Conservation (phyloP, 495 filamentous ascomycete genomes). For the Xylaria acuta region DNA sequence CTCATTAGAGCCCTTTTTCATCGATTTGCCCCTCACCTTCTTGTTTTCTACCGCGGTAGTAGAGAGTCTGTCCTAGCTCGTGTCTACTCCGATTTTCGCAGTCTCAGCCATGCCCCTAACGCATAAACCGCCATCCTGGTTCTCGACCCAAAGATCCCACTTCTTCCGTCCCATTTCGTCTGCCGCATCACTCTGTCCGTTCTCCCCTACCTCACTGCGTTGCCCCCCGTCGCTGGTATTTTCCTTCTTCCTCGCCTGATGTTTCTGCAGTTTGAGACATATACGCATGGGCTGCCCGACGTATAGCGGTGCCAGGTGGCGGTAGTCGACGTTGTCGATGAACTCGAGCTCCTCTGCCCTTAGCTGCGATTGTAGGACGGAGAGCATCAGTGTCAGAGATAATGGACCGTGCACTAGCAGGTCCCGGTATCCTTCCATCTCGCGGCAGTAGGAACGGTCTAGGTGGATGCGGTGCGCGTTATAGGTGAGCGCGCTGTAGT, state of each 20-base stretch:
- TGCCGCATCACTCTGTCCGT: background rate
- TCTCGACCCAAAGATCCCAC: constrained; percentile 73
- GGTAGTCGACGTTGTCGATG: constrained; percentile 66
- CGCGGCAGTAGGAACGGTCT: constrained; percentile 71
- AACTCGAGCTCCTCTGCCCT: constrained; percentile 20
- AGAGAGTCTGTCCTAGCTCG: too few relatives aligned
- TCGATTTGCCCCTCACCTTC: background rate
- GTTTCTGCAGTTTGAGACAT: constrained; percentile 48
- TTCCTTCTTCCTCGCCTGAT: background rate
- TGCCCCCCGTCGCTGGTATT: background rate
- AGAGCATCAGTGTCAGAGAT: constrained; percentile 75
- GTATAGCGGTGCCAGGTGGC: constrained; percentile 83
- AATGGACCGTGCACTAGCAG: constrained; percentile 88
- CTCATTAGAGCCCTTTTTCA: background rate
- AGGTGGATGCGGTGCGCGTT: constrained; percentile 88
- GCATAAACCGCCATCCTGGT: constrained; percentile 61
- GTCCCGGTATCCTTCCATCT: constrained; percentile 74
- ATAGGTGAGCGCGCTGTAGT: constrained; percentile 84
- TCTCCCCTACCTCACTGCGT: background rate
- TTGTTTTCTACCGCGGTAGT: background rate
- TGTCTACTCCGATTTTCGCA: too few relatives aligned
- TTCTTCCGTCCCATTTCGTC: constrained; percentile 26
- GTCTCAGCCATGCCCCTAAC: constrained; percentile 59
- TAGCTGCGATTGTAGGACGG: constrained; percentile 62
- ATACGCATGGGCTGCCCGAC: constrained; percentile 68